A percentile compares a stretch with the other conserved stretches of the same genome.
Evolutionary conservation across 371 early-diverging fungal species (phyloP).

Genomic region (Mucor lusitanicus): DNA sequence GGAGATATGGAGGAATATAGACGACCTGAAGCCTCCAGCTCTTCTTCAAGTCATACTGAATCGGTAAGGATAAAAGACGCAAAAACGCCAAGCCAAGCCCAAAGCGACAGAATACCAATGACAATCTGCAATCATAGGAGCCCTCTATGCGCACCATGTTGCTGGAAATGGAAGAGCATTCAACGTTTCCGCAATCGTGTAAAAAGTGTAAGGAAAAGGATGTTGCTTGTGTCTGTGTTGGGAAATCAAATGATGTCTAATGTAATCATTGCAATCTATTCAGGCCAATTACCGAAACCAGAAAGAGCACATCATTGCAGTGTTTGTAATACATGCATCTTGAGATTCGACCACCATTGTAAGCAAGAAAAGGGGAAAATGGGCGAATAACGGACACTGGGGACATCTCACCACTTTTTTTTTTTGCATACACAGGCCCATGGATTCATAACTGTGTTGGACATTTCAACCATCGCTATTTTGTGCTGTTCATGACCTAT

Average conservation of each 20-base stretch:
- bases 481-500: conserved; percentile 77
- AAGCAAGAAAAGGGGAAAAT: conserved; percentile 21
- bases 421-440: conserved; percentile 41
- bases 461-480: conserved; percentile 81
- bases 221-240: neutral
- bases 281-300: conserved; percentile 77
- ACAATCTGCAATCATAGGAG: conserved; percentile 15
- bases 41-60: neutral
- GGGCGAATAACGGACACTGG: neutral
- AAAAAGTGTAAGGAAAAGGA: conserved; percentile 50
- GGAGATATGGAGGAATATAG: conserved; percentile 43
- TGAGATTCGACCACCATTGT: conserved; percentile 73
- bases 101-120: neutral
- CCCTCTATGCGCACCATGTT: conserved; percentile 34
- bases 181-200: conserved; percentile 47
- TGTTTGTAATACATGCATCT: conserved; percentile 83
- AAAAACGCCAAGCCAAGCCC: neutral
- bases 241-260: neutral
- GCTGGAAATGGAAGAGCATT: conserved; percentile 52
- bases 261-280: neutral
- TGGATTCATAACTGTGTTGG: conserved; percentile 89
- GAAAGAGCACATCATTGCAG: conserved; percentile 93
- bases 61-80: neutral
- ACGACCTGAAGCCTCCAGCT: conserved; percentile 4
- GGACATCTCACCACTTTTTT: neutral